phyloP scores from a whole-genome alignment of 306 rosid species.

The Heteromeles arbutifolia region DNA sequence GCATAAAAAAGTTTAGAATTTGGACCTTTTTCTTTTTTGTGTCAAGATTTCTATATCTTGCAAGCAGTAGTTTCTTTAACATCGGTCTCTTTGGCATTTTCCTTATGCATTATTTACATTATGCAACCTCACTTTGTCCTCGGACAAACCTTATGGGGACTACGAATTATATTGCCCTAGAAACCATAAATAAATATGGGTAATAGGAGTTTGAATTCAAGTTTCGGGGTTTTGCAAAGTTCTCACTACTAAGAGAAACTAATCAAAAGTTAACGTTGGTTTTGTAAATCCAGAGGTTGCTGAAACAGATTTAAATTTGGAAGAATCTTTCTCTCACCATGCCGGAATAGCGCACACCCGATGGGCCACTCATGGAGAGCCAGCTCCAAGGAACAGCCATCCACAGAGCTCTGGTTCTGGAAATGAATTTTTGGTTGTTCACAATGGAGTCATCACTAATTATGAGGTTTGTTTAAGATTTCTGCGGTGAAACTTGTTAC shows the following conservation, averaged over 20 bases:
- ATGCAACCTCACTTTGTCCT: background rate
- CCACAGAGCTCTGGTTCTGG: conserved; percentile 78
- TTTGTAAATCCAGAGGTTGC: conserved; percentile 51
- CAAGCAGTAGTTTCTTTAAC: background rate
- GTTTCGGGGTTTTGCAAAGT: background rate
- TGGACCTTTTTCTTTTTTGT: background rate
- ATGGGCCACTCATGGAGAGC: conserved; percentile 99
- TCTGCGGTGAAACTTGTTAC: background rate
- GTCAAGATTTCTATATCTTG: background rate
- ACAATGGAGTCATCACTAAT: conserved; percentile 85
- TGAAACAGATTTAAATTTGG: conserved; percentile 56
- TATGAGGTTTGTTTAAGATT: conserved; percentile 57
- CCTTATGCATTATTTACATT: background rate
- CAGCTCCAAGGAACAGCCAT: conserved; percentile 88
- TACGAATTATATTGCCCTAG: background rate
- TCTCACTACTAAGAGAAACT: background rate
- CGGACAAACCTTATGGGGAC: background rate
- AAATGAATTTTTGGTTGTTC: conserved; percentile 89
- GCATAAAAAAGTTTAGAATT: background rate
- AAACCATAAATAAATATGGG: background rate
- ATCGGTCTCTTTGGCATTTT: background rate
- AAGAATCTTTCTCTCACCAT: conserved; percentile 54
- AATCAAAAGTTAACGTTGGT: background rate
- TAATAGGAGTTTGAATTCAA: background rate
- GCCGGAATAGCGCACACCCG: conserved; percentile 97